These are phyloP conservation scores for Leptographium wingfieldii DNA, from an alignment of 2,329 filamentous ascomycete genomes.

Conservation along the genomic window DNA sequence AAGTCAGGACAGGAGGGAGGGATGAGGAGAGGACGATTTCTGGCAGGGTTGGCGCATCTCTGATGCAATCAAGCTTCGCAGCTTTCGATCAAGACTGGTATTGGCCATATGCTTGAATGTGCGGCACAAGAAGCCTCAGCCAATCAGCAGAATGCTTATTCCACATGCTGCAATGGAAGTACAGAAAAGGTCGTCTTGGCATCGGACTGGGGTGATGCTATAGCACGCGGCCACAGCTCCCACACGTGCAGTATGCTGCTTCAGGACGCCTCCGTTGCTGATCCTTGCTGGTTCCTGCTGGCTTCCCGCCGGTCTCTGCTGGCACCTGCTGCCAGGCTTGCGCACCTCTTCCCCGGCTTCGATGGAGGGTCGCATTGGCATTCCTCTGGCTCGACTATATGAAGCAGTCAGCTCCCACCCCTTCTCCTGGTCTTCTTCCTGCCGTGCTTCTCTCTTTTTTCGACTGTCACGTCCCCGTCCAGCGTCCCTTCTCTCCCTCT, in stretches of 20 bases:
- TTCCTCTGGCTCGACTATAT: neutral
- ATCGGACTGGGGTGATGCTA: neutral
- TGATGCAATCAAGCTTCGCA: neutral
- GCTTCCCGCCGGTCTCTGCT: neutral
- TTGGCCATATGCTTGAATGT: neutral
- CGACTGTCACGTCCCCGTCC: neutral
- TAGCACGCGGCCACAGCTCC: neutral
- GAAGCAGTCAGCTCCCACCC: neutral
- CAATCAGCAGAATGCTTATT: constrained; percentile 5
- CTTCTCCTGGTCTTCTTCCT: neutral
- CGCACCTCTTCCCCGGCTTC: too few relatives aligned
- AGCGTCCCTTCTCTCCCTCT: neutral
- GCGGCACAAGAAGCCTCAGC: neutral
- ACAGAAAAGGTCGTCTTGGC: neutral
- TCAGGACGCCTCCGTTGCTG: neutral
- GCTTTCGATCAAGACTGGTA: neutral
- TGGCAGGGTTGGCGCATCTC: neutral
- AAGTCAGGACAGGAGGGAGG: neutral
- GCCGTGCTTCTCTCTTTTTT: neutral
- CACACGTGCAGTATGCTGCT: neutral
- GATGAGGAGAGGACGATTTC: neutral
- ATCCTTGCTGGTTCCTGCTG: neutral
- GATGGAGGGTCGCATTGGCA: neutral
- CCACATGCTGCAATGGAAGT: neutral
- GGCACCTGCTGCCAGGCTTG: too few relatives aligned